phyloP scores from a whole-genome alignment of 1,284 basidiomycete genomes.

The Coniophora puteana region DNA sequence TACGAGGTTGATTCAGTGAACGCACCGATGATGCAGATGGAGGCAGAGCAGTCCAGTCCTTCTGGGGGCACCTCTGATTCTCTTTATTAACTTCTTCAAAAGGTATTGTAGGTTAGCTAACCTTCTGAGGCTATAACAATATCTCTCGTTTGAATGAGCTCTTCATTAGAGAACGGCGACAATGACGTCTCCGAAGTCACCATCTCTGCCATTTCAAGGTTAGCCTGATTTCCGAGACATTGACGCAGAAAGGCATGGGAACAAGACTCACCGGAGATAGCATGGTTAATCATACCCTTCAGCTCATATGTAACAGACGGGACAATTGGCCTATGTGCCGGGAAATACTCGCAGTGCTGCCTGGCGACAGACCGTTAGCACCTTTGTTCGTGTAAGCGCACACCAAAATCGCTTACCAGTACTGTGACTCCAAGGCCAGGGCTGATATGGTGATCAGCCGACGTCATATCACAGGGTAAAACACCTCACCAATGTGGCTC shows the following conservation, averaged over 20 bases:
- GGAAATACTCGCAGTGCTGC: no score
- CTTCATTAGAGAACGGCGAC: constrained; percentile 8
- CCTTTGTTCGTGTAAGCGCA: no score
- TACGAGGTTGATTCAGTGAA: neutral
- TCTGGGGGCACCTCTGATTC: constrained; percentile 3
- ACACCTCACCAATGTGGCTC: no score
- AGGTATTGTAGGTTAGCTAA: neutral
- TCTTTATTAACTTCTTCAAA: neutral
- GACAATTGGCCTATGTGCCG: no score
- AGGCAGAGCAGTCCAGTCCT: neutral
- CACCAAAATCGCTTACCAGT: constrained; percentile 37
- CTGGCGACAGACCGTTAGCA: no score
- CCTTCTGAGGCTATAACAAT: constrained; percentile 8
- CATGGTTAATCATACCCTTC: constrained; percentile 8
- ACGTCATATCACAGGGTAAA: no score
- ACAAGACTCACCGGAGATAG: constrained; percentile 7
- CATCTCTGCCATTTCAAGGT: constrained; percentile 1
- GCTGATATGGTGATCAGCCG: no score
- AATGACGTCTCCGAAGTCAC: constrained; percentile 6
- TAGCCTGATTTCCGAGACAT: neutral
- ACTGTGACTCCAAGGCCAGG: constrained; percentile 41
- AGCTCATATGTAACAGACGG: constrained; percentile 7
- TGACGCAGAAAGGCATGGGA: constrained; percentile 30
- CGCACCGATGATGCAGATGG: constrained; percentile 4
- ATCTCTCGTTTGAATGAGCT: constrained; percentile 3